Base-by-base conservation (phyloP, 75 land plant genomes). In the Azolla pinnata region DNA sequence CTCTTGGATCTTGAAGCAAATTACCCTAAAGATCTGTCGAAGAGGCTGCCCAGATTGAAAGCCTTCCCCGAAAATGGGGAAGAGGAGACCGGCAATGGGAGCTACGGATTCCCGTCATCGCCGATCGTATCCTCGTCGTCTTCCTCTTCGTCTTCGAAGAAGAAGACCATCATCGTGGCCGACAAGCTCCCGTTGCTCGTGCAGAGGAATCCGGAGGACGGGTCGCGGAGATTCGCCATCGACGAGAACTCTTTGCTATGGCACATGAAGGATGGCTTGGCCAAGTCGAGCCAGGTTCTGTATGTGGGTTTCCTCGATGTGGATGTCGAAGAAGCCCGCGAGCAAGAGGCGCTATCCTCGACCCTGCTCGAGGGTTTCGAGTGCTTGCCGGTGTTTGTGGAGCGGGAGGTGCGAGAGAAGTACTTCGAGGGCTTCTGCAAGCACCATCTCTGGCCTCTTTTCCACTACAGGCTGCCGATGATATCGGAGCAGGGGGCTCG, bases 1-100 rank as follows among this genome's bases (percentile, higher is more conserved):
- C 75, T 87, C 12, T 44, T 87, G 62, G 92, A 87, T 66, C 82
- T 87, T 17, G 64, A 69, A 21, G 74, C 82, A 21, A 78, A 80
- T 5, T 72, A 72, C 21, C 60, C 75, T 17, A 77, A 71, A 23
- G 62, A 68, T 26, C 67, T 75, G 20, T 56, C 66, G 24, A 77
- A 69, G 75, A 67, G 75, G 58, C 52, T 88, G 12, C 69, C 83
- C 14, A 57, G 90, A 29, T 81, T 81, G 28, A 68, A 66, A 58
- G 76, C 90, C 12, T 76, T 69, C 4, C 55, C 86, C 0, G 95
- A 86, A 0, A 76, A 78, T 29, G 88, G 81, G 50, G 82, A 80
- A 4, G 77, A 57, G 32, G 25, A 31, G 14, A 74, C 67, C 55
- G 78, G 79, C 26, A 60, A 64, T 16, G 60, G 53, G n/a, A n/a